Base-by-base conservation (phyloP, 116 monocot genomes). In the Trichopus zeylanicus region DNA sequence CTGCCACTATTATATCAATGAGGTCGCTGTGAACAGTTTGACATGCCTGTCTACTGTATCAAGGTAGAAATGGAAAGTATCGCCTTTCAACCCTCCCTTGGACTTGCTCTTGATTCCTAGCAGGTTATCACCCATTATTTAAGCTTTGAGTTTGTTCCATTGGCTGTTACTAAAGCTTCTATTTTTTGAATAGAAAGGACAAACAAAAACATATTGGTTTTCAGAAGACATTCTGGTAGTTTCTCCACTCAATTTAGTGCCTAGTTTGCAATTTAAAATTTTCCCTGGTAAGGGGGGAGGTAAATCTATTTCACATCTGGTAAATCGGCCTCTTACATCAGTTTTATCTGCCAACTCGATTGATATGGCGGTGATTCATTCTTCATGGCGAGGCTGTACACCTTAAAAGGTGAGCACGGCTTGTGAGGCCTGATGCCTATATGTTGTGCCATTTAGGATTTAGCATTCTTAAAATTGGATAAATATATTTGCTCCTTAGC, bases 391-490 rank as follows among this genome's bases (percentile, higher is more conserved):
- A 79, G 74, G 85, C 79, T 75, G 54, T 82, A 78, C 82, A 86
- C 84, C 77, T 82, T 75, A 31, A 56, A 87, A 98, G 98, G 98
- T 88, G 91, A 98, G 98, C 98, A 88, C 91, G 87, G 80, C 98
- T 82, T 71, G 77, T 84, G 74, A 86, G 95, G 87, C 84, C 60
- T 84, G 74, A 19, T 79, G 84, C 90, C 91, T 81, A 77, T 97
- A 69, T 97, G 87, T 85, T 88, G 91, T 98, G 98, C 98, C 66
- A 73, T 84, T 51, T 85, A 84, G 69, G 62, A 76, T 77, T 59
- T 71, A 76, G 46, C 64, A 55, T 66, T 67, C 20, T 29, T 28
- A 51, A 31, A 20, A 55, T 47, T 53, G 38, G 16, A 46, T 15
- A 28, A 12, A 39, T 12, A 54, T 55, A 18, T 65, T 46, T 4